Base-by-base conservation (phyloP, 495 filamentous ascomycete genomes). In the Aspergillus panamensis region DNA sequence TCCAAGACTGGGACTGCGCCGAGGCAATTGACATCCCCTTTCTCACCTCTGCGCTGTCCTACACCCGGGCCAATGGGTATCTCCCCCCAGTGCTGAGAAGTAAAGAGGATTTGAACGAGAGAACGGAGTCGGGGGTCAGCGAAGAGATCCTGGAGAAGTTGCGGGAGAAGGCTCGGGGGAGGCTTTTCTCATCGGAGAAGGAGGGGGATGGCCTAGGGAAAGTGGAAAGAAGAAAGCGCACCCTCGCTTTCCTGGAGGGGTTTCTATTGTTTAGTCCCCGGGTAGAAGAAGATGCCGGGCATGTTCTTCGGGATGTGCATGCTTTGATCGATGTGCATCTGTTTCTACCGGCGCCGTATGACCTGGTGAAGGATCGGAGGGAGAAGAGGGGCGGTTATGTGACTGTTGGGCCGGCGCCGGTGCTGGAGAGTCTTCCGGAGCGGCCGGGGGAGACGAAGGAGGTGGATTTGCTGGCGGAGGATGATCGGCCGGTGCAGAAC, bases 1-100 rank as follows among this genome's bases (percentile, higher is more conserved):
- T 94, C 25, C 76, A 84, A 59, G 90, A 97, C 76, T 96, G 92
- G 90, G 93, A 97, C 72, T 95, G 90, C 62, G 71, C 84, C 10
- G 84, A 82, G 50, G 77, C 91, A 31, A 77, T 97, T 42, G 82
- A 90, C 58, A 75, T 93, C 30, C 71, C 75, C 8, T 79, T 81
- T 39, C 82, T 97, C 44, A 68, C 79, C 1, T 67, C 72, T 7
- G 77, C 86, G 10, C 77, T 97, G 6, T 29, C 63, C 6, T 80
- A 91, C 66, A 84, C 94, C 51, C 82, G 80, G 19, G 48, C 74
- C 21, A 70, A 86, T 32, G 91, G 90, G n/a, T 76, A 66, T 21
- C 81, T 87, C 17, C 89, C 90, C 30, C 80, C 80, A 6, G 75
- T 80, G 13, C 67, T 92, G 14, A 72, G 81, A 47, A 88, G 84